These are phyloP conservation scores for Cymbopogon flexuosus DNA, from an alignment of 202 grass and related monocot species.

Conservation along the genomic window DNA sequence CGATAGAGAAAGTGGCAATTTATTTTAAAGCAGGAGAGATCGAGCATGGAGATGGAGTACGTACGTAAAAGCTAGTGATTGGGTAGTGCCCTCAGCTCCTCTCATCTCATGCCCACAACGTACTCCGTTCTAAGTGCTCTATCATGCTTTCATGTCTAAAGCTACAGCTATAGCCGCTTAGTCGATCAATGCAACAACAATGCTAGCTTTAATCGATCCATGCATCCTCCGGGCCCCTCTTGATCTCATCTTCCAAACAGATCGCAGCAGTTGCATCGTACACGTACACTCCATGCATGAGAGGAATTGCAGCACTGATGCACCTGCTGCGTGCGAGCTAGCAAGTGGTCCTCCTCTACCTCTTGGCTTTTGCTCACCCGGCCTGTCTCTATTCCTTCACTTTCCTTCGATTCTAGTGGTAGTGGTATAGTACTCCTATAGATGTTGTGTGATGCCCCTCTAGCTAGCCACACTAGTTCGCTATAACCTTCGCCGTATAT, in stretches of 20 bases:
- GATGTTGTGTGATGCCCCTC: constrained; percentile 35
- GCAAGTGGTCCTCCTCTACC: neutral
- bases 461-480: too few relatives aligned
- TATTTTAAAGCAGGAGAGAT: neutral
- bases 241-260: neutral
- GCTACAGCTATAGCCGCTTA: neutral
- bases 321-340: neutral
- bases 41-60: neutral
- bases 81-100: neutral
- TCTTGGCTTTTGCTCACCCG: constrained; percentile 29
- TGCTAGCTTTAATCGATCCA: constrained; percentile 13
- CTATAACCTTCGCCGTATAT: constrained; percentile 32
- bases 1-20: constrained; percentile 20
- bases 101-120: constrained; percentile 24
- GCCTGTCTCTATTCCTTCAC: constrained; percentile 41
- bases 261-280: neutral
- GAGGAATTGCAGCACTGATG: neutral
- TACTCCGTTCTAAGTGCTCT: constrained; percentile 31
- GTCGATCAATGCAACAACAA: neutral
- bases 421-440: neutral
- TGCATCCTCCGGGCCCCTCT: neutral
- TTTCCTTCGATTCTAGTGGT: neutral
- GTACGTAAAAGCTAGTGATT: constrained; percentile 18
- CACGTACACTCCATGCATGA: constrained; percentile 39
- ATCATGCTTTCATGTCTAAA: neutral